Conservation (phyloP, 495 filamentous ascomycete genomes). For the Massariosphaeria phaeospora region DNA sequence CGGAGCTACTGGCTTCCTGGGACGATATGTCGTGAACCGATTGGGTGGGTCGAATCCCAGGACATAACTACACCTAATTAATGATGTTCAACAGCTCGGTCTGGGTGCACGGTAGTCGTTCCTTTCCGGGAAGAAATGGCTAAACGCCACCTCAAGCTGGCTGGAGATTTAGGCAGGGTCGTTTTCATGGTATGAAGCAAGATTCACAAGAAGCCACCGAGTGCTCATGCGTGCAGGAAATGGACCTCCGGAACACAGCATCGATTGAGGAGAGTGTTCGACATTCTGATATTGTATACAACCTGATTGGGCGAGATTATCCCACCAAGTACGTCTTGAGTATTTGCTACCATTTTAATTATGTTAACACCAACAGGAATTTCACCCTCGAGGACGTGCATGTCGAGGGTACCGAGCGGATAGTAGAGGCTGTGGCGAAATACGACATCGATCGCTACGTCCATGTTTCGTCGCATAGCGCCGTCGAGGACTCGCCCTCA, state of each 20-base stretch:
- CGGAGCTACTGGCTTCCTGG: conserved; percentile 92
- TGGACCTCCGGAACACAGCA: conserved; percentile 88
- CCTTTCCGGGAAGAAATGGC: conserved; percentile 96
- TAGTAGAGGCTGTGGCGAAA: conserved; percentile 92
- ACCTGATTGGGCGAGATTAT: conserved; percentile 87
- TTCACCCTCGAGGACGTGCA: conserved; percentile 90
- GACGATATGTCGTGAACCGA: conserved; percentile 94
- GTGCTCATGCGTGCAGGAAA: conserved; percentile 55
- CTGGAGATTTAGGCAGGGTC: conserved; percentile 87
- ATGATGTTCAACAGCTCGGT: conserved; percentile 57
- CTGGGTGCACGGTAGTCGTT: conserved; percentile 88
- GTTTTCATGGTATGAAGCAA: conserved; percentile 63
- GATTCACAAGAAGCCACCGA: background rate
- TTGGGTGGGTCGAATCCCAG: conserved; percentile 60
- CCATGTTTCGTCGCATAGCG: conserved; percentile 94
- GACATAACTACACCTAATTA: conserved; percentile 7
- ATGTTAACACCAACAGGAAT: conserved; percentile 58
- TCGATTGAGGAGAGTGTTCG: conserved; percentile 95
- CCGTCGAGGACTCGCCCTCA: conserved; percentile 69
- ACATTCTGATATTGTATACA: conserved; percentile 96
- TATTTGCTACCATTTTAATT: background rate
- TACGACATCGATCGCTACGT: conserved; percentile 98
- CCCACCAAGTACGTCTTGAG: conserved; percentile 75
- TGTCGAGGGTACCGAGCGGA: conserved; percentile 89
- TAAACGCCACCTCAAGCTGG: conserved; percentile 91